phyloP scores from a whole-genome alignment of 2,329 filamentous ascomycete species.

The Ophiosphaerella narmari region DNA sequence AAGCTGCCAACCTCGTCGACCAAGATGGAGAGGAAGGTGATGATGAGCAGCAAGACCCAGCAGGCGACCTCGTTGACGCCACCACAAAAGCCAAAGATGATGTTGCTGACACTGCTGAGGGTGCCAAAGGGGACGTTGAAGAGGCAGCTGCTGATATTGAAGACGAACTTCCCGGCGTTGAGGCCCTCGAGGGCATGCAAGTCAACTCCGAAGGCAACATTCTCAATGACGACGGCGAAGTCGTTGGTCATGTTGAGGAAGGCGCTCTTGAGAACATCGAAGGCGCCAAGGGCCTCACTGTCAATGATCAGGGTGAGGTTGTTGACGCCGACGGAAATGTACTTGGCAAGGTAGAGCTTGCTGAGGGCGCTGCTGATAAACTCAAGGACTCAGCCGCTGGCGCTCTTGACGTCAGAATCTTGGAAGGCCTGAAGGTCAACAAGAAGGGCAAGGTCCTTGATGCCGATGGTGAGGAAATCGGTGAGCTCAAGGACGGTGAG shows the following conservation, averaged over 20 bases:
- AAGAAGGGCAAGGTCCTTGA: conserved; percentile 61
- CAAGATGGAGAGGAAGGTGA: conserved; percentile 38
- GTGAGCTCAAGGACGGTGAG: conserved; percentile 55
- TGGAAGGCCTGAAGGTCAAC: conserved; percentile 61
- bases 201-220: conserved; percentile 57
- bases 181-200: conserved; percentile 57
- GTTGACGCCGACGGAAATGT: conserved; percentile 58
- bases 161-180: conserved; percentile 56
- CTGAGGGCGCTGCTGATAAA: conserved; percentile 54
- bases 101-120: conserved; percentile 38
- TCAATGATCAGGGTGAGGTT: conserved; percentile 58
- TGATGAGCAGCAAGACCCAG: conserved; percentile 25
- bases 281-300: conserved; percentile 54
- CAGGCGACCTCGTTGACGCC: conserved; percentile 22
- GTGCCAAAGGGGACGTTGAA: conserved; percentile 35
- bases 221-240: conserved; percentile 54
- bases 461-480: conserved; percentile 57
- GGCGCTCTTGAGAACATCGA: conserved; percentile 47
- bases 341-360: conserved; percentile 56
- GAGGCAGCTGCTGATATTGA: conserved; percentile 49
- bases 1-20: conserved; percentile 47
- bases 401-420: conserved; percentile 53
- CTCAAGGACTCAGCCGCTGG: conserved; percentile 48
- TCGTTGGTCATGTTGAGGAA: conserved; percentile 55
- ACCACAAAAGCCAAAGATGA: conserved; percentile 10